Percentiles rank a stretch among this genome's conserved stretches.
phyloP scores from a whole-genome alignment of 192 early-diverging fungal genomes.

The Mortierella hygrophila region DNA sequence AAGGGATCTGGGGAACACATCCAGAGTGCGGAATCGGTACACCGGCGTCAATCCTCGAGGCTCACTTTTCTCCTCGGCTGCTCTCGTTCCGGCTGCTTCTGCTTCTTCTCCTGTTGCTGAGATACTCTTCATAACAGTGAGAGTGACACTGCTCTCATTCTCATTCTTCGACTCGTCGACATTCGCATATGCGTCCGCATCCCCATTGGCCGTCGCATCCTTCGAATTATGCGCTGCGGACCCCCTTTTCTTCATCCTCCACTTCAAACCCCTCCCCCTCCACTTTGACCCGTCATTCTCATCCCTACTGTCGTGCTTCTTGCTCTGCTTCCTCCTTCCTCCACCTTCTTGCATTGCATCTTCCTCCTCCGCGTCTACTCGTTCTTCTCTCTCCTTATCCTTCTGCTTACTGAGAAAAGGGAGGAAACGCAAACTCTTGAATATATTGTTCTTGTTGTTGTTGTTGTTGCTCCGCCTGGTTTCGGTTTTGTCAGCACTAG shows the following conservation, averaged over 20 bases:
- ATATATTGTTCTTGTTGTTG: neutral
- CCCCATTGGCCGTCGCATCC: neutral
- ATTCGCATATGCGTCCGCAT: neutral
- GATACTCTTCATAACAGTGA: neutral
- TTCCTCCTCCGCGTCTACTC: neutral
- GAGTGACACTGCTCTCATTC: neutral
- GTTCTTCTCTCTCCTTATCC: neutral
- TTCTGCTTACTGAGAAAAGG: neutral
- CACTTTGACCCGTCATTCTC: neutral
- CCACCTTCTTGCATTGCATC: neutral
- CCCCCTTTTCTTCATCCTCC: neutral
- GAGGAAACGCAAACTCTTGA: no score
- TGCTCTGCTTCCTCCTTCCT: neutral
- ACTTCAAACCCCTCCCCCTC: neutral
- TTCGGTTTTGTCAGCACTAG: neutral
- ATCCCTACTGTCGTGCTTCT: neutral
- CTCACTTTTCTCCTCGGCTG: neutral
- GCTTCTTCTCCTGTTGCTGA: neutral
- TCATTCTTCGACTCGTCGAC: neutral
- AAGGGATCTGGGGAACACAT: neutral
- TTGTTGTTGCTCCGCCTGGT: neutral
- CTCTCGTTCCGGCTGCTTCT: neutral
- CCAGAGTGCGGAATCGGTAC: slow-evolving; percentile 1
- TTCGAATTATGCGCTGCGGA: neutral
- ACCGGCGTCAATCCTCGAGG: neutral